phyloP scores from a whole-genome alignment of 1,284 basidiomycete species.

The Chalciporus sp. region DNA sequence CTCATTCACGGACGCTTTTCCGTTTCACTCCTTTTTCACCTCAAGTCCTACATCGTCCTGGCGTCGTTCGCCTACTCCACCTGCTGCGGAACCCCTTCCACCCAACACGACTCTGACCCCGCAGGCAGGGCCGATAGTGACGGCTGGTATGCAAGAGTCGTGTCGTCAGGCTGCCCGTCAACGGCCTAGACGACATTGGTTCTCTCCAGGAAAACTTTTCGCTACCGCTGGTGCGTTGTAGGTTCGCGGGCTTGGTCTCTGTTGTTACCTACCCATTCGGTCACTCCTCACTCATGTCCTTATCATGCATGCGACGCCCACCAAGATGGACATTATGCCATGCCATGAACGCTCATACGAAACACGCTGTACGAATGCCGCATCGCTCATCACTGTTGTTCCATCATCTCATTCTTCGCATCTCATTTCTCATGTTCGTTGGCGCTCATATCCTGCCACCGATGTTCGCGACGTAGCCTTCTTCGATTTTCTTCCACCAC shows the following conservation, averaged over 20 bases:
- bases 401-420: slow-evolving; percentile 20
- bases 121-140: slow-evolving; percentile 9
- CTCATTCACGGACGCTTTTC: slow-evolving; percentile 47
- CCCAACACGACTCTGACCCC: slow-evolving; percentile 8
- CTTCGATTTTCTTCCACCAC: slow-evolving; percentile 12
- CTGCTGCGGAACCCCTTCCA: slow-evolving; percentile 25
- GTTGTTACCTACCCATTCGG: slow-evolving; percentile 15
- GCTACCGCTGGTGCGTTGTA: slow-evolving; percentile 44
- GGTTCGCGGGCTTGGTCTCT: slow-evolving; percentile 15
- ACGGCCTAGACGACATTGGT: slow-evolving; percentile 59
- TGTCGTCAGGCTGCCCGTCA: slow-evolving; percentile 44
- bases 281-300: slow-evolving; percentile 10
- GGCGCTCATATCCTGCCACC: slow-evolving; percentile 26
- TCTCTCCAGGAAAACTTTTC: slow-evolving; percentile 57
- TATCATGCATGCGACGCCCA: slow-evolving; percentile 2
- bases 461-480: slow-evolving; percentile 24
- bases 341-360: slow-evolving; percentile 21
- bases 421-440: slow-evolving; percentile 16
- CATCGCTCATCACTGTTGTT: slow-evolving; percentile 7
- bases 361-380: slow-evolving; percentile 27
- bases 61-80: slow-evolving; percentile 37
- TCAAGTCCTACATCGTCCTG: slow-evolving; percentile 35
- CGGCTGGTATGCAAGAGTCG: slow-evolving; percentile 27
- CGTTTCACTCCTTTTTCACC: slow-evolving; percentile 41
- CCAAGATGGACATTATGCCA: slow-evolving; percentile 2